Percentiles rank a stretch among this genome's conserved stretches.
Evolutionary conservation across 768 basidiomycete species (phyloP).

Genomic region (Collybia nuda): DNA sequence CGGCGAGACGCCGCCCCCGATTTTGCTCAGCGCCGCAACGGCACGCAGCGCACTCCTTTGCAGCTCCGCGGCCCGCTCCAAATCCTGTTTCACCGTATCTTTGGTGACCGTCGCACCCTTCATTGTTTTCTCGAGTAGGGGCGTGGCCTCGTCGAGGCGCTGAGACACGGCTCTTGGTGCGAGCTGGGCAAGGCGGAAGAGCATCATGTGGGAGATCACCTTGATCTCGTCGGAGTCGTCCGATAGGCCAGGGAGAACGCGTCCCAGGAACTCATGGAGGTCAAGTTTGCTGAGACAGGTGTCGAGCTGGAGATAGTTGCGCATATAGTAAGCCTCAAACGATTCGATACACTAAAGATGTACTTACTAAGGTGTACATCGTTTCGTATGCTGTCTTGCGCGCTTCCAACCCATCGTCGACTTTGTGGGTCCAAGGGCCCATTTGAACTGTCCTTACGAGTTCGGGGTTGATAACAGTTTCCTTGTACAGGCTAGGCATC

Average conservation of each 20-base stretch:
- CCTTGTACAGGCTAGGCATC: constrained; percentile 81
- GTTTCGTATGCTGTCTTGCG: constrained; percentile 98
- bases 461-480: constrained; percentile 76
- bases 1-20: constrained; percentile 60
- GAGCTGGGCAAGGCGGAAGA: constrained; percentile 86
- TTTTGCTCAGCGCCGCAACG: constrained; percentile 82
- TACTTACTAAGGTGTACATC: constrained; percentile 88
- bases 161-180: constrained; percentile 83
- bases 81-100: constrained; percentile 93
- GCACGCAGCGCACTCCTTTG: constrained; percentile 89
- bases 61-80: constrained; percentile 86
- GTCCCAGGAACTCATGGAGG: constrained; percentile 78
- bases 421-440: constrained; percentile 97
- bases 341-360: not conserved
- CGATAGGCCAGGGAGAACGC: constrained; percentile 77
- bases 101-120: constrained; percentile 87
- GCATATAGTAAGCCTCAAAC: not conserved
- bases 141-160: constrained; percentile 81
- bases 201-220: constrained; percentile 93
- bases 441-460: constrained; percentile 91
- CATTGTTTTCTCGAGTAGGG: constrained; percentile 85
- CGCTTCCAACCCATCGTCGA: constrained; percentile 95
- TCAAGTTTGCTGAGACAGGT: constrained; percentile 90
- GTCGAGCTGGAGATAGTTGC: constrained; percentile 58
- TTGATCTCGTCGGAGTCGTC: constrained; percentile 98